phyloP scores from a whole-genome alignment of 257 asterid species.

The Leonotis leonurus region DNA sequence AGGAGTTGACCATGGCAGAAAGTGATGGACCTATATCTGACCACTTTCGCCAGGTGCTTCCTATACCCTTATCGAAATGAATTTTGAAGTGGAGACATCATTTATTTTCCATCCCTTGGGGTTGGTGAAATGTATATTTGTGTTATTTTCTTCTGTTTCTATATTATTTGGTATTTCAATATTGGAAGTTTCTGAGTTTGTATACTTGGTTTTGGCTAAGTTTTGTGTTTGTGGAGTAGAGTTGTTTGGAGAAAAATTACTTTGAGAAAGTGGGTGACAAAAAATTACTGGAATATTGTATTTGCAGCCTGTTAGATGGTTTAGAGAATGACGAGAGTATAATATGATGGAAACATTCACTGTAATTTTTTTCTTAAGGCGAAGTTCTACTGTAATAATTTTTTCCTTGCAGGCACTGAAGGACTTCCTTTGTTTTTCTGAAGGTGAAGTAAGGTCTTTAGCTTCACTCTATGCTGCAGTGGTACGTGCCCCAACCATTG shows the following conservation, averaged over 20 bases:
- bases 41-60: constrained; percentile 58
- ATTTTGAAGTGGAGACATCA: neutral
- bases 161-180: neutral
- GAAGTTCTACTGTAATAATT: constrained; percentile 5
- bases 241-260: neutral
- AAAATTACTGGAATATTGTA: neutral
- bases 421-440: constrained; percentile 76
- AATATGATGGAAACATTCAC: neutral
- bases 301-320: neutral
- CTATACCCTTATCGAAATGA: constrained; percentile 3
- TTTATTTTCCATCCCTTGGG: neutral
- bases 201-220: neutral
- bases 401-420: constrained; percentile 53
- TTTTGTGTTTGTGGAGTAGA: neutral
- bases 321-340: neutral
- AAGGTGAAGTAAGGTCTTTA: constrained; percentile 86
- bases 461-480: constrained; percentile 87
- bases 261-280: neutral
- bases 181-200: neutral
- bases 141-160: neutral
- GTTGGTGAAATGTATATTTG: neutral
- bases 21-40: constrained; percentile 80
- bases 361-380: neutral
- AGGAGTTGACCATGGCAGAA: constrained; percentile 81
- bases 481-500: constrained; percentile 39